Percentiles rank a stretch among this genome's conserved stretches.
phyloP scores from a whole-genome alignment of 163 green algal species.

The Coccomyxa subellipsoidea region DNA sequence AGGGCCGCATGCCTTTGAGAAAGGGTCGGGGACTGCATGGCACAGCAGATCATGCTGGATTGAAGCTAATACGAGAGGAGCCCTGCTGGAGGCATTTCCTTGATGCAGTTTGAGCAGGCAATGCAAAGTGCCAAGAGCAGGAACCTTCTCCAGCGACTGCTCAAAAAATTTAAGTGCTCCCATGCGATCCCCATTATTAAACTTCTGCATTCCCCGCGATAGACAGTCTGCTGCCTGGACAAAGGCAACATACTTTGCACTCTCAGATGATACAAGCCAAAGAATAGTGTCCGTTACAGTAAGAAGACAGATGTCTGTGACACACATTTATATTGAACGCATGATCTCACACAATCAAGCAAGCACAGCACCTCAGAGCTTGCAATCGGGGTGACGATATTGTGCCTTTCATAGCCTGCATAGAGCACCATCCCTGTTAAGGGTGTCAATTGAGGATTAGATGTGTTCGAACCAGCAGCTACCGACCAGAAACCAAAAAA shows the following conservation, averaged over 20 bases:
- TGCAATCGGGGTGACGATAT: background rate
- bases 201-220: slow-evolving; percentile 46
- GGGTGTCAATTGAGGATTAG: too few species aligned
- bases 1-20: slow-evolving; percentile 56
- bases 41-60: background rate
- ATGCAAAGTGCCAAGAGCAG: background rate
- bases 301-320: too few species aligned
- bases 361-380: background rate
- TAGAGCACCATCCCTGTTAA: too few species aligned
- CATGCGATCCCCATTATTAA: slow-evolving; percentile 62
- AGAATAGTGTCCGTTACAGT: background rate
- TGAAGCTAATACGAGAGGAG: too few species aligned
- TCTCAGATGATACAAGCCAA: background rate
- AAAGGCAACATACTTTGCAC: background rate
- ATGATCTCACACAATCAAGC: too few species aligned
- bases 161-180: slow-evolving; percentile 71
- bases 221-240: slow-evolving; percentile 52
- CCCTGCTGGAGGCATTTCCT: background rate
- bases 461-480: too few species aligned
- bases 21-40: slow-evolving; percentile 32
- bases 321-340: too few species aligned
- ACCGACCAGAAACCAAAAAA: too few species aligned
- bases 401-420: background rate
- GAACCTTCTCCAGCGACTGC: slow-evolving; percentile 43
- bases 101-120: background rate